Percentiles rank a stretch among this genome's conserved stretches.
phyloP scores from a whole-genome alignment of 495 filamentous ascomycete genomes.

The Copromyces sp. region DNA sequence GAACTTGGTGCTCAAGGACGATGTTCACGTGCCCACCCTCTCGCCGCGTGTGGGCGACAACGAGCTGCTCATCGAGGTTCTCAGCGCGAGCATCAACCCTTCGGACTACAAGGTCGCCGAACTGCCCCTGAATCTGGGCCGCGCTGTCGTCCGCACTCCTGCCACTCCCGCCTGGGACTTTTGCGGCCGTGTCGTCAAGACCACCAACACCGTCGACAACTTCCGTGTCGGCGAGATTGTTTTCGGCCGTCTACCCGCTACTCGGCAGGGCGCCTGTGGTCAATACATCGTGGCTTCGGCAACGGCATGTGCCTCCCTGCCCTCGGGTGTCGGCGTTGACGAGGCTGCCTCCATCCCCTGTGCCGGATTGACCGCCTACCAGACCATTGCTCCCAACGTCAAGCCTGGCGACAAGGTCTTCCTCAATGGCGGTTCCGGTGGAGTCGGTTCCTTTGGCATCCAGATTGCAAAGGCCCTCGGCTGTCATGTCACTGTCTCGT shows the following conservation, averaged over 20 bases:
- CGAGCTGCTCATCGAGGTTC: slow-evolving; percentile 45
- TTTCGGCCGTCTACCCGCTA: slow-evolving; percentile 38
- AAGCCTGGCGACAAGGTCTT: slow-evolving; percentile 48
- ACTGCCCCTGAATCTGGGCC: slow-evolving; percentile 28
- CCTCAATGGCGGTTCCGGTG: slow-evolving; percentile 59
- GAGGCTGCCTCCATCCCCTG: slow-evolving; percentile 44
- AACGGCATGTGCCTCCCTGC: slow-evolving; percentile 27
- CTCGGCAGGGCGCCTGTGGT: slow-evolving; percentile 41
- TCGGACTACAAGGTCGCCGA: slow-evolving; percentile 62
- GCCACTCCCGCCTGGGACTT: slow-evolving; percentile 56
- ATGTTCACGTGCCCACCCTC: slow-evolving; percentile 30
- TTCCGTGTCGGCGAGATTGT: slow-evolving; percentile 45
- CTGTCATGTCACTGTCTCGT: slow-evolving; percentile 50
- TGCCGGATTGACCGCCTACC: slow-evolving; percentile 49
- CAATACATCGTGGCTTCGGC: slow-evolving; percentile 38
- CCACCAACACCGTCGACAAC: slow-evolving; percentile 21
- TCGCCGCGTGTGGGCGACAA: slow-evolving; percentile 29
- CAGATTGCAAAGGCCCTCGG: slow-evolving; percentile 59
- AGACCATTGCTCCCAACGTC: slow-evolving; percentile 46
- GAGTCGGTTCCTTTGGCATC: slow-evolving; percentile 50
- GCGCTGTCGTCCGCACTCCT: slow-evolving; percentile 30
- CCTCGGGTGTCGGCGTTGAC: slow-evolving; percentile 40
- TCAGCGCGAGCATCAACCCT: slow-evolving; percentile 51
- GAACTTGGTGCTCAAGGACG: slow-evolving; percentile 41
- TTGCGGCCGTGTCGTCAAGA: slow-evolving; percentile 44